Conservation (phyloP, 345 rosid species). For the Nephelium lappaceum region DNA sequence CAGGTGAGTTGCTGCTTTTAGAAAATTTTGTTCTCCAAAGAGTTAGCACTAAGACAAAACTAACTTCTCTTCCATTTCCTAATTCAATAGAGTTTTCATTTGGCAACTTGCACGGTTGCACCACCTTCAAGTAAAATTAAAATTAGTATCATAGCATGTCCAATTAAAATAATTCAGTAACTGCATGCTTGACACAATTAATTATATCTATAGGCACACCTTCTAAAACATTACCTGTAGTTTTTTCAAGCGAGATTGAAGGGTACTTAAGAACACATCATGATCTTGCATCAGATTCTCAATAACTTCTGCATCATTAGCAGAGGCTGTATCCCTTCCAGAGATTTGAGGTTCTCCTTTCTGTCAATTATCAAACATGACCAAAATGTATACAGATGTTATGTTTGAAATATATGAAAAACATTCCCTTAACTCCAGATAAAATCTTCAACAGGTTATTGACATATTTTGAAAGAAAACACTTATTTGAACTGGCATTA, state of each 20-base stretch:
- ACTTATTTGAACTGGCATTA: background rate
- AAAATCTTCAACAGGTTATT: background rate
- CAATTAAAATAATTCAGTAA: background rate
- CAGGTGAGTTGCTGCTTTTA: background rate
- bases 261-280: conserved; percentile 67
- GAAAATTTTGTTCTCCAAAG: background rate
- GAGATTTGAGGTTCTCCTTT: conserved; percentile 64
- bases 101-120: conserved; percentile 75
- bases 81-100: conserved; percentile 38
- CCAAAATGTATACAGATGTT: background rate
- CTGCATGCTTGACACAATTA: background rate
- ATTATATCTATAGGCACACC: conserved; percentile 2
- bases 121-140: conserved; percentile 53
- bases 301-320: conserved; percentile 42
- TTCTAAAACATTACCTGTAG: conserved; percentile 65
- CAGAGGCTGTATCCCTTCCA: conserved; percentile 43
- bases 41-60: conserved; percentile 8
- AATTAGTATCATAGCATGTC: background rate
- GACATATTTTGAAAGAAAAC: background rate
- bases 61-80: conserved; percentile 8
- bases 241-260: conserved; percentile 82
- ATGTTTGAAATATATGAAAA: background rate
- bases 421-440: background rate
- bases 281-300: conserved; percentile 80
- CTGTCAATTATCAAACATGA: conserved; percentile 41